These are phyloP conservation scores for Chrysoporthe austroafricana DNA, from an alignment of 2,329 filamentous ascomycete genomes.

Conservation along the genomic window DNA sequence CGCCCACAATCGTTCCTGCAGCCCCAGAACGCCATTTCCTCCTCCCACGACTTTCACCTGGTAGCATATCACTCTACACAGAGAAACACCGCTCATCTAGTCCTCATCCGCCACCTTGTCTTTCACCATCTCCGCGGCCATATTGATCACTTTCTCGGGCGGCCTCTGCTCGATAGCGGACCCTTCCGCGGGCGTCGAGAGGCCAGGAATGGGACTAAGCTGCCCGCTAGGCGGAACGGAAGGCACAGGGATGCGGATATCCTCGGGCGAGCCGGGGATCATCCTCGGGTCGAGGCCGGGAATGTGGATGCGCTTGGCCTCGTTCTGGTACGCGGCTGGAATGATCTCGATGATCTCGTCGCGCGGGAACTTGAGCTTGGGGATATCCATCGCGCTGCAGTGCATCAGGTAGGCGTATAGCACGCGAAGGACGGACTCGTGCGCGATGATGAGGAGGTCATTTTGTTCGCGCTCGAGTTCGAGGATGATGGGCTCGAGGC, in stretches of 20 bases:
- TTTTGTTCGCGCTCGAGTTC: slow-evolving; percentile 97
- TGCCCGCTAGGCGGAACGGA: slow-evolving; percentile 44
- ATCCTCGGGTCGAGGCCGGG: slow-evolving; percentile 68
- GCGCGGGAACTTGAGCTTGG: slow-evolving; percentile 87
- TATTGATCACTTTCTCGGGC: slow-evolving; percentile 55
- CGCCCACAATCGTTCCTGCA: not conserved
- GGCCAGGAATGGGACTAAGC: slow-evolving; percentile 51
- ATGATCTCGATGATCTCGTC: slow-evolving; percentile 99
- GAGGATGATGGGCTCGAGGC: slow-evolving; percentile 95
- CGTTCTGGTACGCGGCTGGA: slow-evolving; percentile 95
- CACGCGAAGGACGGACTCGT: slow-evolving; percentile 96
- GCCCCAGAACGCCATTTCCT: not conserved
- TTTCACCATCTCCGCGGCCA: slow-evolving; percentile 52
- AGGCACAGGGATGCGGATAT: slow-evolving; percentile 77
- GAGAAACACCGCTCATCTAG: slow-evolving; percentile 31
- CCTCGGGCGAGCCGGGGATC: slow-evolving; percentile 78
- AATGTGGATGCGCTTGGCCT: slow-evolving; percentile 88
- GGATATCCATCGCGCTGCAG: slow-evolving; percentile 93
- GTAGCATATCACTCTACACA: too few relatives aligned
- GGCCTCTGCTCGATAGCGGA: slow-evolving; percentile 38
- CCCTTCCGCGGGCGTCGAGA: slow-evolving; percentile 51
- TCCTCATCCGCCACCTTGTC: slow-evolving; percentile 59
- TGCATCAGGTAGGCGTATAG: slow-evolving; percentile 99
- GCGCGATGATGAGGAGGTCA: slow-evolving; percentile 96
- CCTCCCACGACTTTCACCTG: not conserved